Evolutionary conservation across 169 alveolate genomes (phyloP).

Genomic region (Plasmodium adleri): DNA sequence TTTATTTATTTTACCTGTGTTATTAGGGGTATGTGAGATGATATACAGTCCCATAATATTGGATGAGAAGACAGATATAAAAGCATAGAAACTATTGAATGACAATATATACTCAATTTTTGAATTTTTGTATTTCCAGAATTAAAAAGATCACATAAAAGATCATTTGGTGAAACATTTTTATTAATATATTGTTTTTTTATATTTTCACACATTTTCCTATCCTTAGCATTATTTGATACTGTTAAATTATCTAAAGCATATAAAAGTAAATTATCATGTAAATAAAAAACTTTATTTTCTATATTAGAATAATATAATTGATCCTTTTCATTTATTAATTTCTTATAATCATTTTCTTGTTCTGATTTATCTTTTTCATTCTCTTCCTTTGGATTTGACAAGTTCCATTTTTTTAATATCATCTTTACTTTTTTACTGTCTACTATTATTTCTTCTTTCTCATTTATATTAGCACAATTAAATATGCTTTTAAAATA

Average conservation of each 20-base stretch:
- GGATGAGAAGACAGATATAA: conserved; percentile 72
- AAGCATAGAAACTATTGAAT: conserved; percentile 52
- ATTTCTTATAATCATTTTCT: neutral
- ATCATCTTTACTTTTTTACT: conserved; percentile 53
- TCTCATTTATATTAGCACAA: conserved; percentile 74
- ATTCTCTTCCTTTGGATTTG: conserved; percentile 17
- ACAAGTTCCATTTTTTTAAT: conserved; percentile 58
- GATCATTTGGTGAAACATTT: conserved; percentile 12
- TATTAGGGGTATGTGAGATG: conserved; percentile 64
- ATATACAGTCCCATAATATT: conserved; percentile 52
- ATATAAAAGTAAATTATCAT: conserved; percentile 74
- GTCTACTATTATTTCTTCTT: conserved; percentile 63
- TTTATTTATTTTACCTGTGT: conserved; percentile 25
- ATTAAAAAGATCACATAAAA: conserved; percentile 26
- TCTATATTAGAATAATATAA: conserved; percentile 35
- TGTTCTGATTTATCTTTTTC: neutral
- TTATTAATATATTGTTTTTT: conserved; percentile 49
- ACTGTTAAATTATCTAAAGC: conserved; percentile 34
- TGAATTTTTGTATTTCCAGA: conserved; percentile 42
- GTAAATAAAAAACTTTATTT: conserved; percentile 69
- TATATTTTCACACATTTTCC: conserved; percentile 68
- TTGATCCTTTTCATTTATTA: conserved; percentile 17
- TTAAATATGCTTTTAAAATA: conserved; percentile 75
- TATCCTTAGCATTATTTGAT: conserved; percentile 58
- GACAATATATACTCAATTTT: conserved; percentile 55